Percentiles rank a stretch among this genome's conserved stretches.
These are phyloP conservation scores for Zizania latifolia DNA, from an alignment of 176 grass and related monocot genomes.

Conservation along the genomic window DNA sequence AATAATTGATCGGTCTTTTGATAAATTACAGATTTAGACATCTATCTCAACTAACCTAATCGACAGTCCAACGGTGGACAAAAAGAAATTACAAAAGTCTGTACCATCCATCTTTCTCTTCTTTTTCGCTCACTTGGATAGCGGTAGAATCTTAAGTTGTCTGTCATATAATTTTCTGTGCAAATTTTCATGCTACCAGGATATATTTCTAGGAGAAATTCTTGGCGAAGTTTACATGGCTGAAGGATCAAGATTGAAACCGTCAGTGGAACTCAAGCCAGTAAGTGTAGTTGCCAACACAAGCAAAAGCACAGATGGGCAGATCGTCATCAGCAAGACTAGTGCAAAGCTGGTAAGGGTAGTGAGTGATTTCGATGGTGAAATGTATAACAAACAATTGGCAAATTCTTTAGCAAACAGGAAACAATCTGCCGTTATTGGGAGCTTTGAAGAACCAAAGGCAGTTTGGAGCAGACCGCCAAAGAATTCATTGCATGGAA, in stretches of 20 bases:
- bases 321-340: constrained; percentile 24
- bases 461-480: constrained; percentile 32
- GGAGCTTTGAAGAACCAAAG: constrained; percentile 62
- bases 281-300: constrained; percentile 31
- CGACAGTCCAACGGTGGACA: too few species aligned
- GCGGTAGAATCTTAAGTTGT: neutral
- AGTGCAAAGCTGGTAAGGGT: constrained; percentile 30
- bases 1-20: too few species aligned
- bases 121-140: neutral
- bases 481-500: constrained; percentile 2
- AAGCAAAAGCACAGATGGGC: constrained; percentile 34
- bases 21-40: too few species aligned
- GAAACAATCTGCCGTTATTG: constrained; percentile 53
- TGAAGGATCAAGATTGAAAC: constrained; percentile 25
- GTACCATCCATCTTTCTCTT: too few species aligned
- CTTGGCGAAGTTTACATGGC: constrained; percentile 65
- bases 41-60: too few species aligned
- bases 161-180: neutral
- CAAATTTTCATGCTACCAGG: constrained; percentile 14
- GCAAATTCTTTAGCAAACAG: constrained; percentile 40
- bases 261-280: constrained; percentile 16
- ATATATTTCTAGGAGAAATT: constrained; percentile 65
- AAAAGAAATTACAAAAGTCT: too few species aligned
- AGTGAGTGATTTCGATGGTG: constrained; percentile 39
- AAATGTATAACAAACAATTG: constrained; percentile 39